These are phyloP conservation scores for Globisporangium okanoganense DNA, from an alignment of 352 stramenopile genomes.

Conservation along the genomic window DNA sequence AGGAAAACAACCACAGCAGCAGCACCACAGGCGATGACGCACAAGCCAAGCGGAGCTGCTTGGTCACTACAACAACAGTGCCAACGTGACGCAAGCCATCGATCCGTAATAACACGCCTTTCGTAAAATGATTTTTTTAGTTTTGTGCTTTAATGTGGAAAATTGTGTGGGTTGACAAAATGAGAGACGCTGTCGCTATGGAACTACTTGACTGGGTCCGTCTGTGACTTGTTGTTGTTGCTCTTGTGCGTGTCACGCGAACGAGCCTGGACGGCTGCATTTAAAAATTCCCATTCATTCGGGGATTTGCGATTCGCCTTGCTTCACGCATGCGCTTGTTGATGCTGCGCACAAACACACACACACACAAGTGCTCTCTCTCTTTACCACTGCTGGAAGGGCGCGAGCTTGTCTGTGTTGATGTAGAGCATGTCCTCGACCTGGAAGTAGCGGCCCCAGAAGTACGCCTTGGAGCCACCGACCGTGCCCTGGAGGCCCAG, in stretches of 20 bases:
- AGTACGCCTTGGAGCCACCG: constrained; percentile 81
- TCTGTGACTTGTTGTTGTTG: too few species aligned
- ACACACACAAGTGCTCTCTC: background rate
- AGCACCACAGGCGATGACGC: too few species aligned
- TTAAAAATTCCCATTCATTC: too few species aligned
- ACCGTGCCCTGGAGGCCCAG: constrained; percentile 57
- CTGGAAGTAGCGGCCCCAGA: constrained; percentile 84
- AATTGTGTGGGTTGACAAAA: background rate
- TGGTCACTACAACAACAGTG: too few species aligned
- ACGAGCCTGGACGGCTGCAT: too few species aligned
- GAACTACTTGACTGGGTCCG: background rate
- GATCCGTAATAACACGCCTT: background rate
- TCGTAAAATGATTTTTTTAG: background rate
- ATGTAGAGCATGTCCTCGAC: constrained; percentile 85
- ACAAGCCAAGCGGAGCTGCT: too few species aligned
- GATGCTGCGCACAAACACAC: background rate
- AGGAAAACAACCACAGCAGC: too few species aligned
- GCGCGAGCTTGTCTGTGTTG: constrained; percentile 79
- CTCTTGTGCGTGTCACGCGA: too few species aligned
- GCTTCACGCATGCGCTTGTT: too few species aligned
- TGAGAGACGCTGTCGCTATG: background rate
- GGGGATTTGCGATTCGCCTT: too few species aligned
- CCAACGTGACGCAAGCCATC: too few species aligned
- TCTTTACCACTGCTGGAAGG: constrained; percentile 73
- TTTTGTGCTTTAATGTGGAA: background rate